A percentile compares a stretch with the other conserved stretches of the same genome.
phyloP scores from a whole-genome alignment of 164 flowering plant species.

The Aristolochia contorta region DNA sequence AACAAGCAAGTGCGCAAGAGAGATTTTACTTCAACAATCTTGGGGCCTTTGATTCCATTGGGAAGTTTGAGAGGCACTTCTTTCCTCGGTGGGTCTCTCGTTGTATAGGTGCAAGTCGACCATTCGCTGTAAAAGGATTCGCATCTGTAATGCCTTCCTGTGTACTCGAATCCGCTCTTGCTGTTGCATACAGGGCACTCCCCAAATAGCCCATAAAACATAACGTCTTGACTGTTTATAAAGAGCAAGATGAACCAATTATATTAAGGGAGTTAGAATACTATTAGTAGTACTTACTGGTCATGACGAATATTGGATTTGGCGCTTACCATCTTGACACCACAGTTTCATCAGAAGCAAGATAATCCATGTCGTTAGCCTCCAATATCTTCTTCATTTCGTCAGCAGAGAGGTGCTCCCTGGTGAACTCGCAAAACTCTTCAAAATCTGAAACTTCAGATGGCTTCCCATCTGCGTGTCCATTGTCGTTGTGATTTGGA shows the following conservation, averaged over 20 bases:
- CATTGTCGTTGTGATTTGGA: slow-evolving; percentile 17
- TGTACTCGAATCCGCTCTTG: slow-evolving; percentile 30
- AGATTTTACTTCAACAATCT: slow-evolving; percentile 14
- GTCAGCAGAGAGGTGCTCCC: slow-evolving; percentile 33
- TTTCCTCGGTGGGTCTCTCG: slow-evolving; percentile 49
- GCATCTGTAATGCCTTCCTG: slow-evolving; percentile 40
- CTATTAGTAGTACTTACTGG: too few species aligned
- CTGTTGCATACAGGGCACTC: slow-evolving; percentile 54
- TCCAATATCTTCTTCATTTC: slow-evolving; percentile 57
- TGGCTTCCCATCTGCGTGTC: slow-evolving; percentile 20
- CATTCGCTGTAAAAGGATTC: slow-evolving; percentile 52
- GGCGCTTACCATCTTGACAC: slow-evolving; percentile 11
- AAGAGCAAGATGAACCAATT: too few species aligned
- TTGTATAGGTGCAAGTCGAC: slow-evolving; percentile 51
- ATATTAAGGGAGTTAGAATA: too few species aligned
- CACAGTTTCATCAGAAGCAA: slow-evolving; percentile 20
- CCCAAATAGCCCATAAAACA: slow-evolving; percentile 56
- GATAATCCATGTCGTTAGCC: slow-evolving; percentile 38
- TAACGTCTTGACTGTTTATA: slow-evolving; percentile 48
- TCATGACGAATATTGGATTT: too few species aligned
- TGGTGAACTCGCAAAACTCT: slow-evolving; percentile 36
- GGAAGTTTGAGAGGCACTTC: slow-evolving; percentile 39
- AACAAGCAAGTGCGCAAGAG: background rate
- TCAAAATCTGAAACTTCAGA: slow-evolving; percentile 30
- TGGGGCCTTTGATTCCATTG: slow-evolving; percentile 24